Evolutionary conservation across 805 yeast species (phyloP), one percentile per base, ranked within the genome.

Genomic region (Blastobotrys terrestris): DNA sequence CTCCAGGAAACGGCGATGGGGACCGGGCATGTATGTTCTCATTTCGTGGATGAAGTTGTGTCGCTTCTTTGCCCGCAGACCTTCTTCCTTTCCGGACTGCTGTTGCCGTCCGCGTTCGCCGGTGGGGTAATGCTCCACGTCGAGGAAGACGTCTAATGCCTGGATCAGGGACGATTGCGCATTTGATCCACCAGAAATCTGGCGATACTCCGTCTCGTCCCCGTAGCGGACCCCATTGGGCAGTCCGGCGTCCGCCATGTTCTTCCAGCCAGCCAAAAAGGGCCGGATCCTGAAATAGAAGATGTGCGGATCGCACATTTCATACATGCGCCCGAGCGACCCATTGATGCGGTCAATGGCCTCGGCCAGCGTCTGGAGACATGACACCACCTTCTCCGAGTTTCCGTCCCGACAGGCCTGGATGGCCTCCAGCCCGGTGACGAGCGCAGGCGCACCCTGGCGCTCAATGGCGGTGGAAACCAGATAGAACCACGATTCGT

Each of bases 81-180:
- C 56, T n/a, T 47, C 50, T 19, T 49, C 52, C 8, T 51, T 50
- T 31, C 56, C 45, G 62, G 57, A 54, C 20, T 51, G 35, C 50
- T 5, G 62, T 19, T 4, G 57, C 54, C 15, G 56, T 44, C n/a
- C 62, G n/a, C 84, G 68, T 51, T 77, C 76, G 2, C 95, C 96
- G 1, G 92, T 83, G 3, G 95, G 83, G 57, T 76, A 77, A 67
- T 91, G 98, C 54, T 82, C 83, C 14, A 91, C 85, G 47, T 81
- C 81, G 42, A 91, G 74, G 15, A 89, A 67, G 21, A 87, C 78
- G 65, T 91, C 98, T 56, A 91, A 73, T 21, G 89, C 84, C 69
- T 91, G 97, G 57, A 92, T 86, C 61, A 91, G 74, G 1, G 97
- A 87, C 46, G 91, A 83, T 69, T 91, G 98, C 0, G 96, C 97